Conservation (phyloP, 805 yeast genomes). For the Danielia reshetovae region DNA sequence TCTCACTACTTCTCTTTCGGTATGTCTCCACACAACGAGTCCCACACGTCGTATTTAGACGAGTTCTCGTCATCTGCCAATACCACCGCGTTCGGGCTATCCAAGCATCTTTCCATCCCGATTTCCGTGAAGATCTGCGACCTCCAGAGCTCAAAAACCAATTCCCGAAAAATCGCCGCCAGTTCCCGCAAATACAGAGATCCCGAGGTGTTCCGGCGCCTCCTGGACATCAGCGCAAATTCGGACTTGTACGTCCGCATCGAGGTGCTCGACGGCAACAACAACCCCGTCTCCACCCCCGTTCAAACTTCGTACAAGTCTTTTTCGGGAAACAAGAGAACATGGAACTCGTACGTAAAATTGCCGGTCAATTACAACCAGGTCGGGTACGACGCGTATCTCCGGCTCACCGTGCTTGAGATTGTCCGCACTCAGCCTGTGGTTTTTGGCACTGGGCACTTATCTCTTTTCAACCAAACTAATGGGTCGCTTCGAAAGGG, state of each 20-base stretch:
- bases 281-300: conserved; percentile 26
- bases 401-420: conserved; percentile 67
- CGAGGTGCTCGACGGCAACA: conserved; percentile 29
- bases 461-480: conserved; percentile 52
- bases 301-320: conserved; percentile 34
- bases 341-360: conserved; percentile 72
- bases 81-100: conserved; percentile 36
- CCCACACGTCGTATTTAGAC: too few species aligned
- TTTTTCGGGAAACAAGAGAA: conserved; percentile 32
- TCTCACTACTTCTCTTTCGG: too few species aligned
- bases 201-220: conserved; percentile 31
- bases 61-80: conserved; percentile 13
- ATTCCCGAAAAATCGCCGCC: conserved; percentile 8
- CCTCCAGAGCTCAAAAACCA: conserved; percentile 19
- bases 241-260: conserved; percentile 34
- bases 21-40: too few species aligned
- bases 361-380: conserved; percentile 72
- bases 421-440: conserved; percentile 50
- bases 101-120: conserved; percentile 33
- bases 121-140: conserved; percentile 30
- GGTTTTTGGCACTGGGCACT: conserved; percentile 58
- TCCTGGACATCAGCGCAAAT: conserved; percentile 27
- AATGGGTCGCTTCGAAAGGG: conserved; percentile 67
- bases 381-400: conserved; percentile 56
- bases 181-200: conserved; percentile 32